Evolutionary conservation across 139 green algal species (phyloP).

Genomic region (Auxenochlorella protothecoides): DNA sequence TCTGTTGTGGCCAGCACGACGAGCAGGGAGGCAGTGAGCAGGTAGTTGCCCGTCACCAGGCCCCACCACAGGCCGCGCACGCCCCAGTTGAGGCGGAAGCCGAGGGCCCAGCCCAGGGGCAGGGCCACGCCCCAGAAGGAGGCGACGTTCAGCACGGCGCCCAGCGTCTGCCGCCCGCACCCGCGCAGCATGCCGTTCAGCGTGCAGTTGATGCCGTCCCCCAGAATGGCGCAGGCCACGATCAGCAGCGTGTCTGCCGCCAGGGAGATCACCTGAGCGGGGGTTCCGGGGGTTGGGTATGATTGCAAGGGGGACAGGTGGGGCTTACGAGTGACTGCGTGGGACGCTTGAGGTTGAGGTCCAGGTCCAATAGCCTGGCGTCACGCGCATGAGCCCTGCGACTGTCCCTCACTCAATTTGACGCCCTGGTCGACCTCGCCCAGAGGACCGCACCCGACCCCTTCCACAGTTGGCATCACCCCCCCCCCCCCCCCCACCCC

Average conservation of each 20-base stretch:
- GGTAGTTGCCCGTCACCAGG: slow-evolving; percentile 10
- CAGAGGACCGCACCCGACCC: background rate
- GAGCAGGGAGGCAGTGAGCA: background rate
- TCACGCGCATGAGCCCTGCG: background rate
- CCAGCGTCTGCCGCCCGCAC: slow-evolving; percentile 7
- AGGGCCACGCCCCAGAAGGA: slow-evolving; percentile 39
- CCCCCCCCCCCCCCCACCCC: too few relatives aligned
- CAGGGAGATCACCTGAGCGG: slow-evolving; percentile 1
- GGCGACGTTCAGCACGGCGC: slow-evolving; percentile 25
- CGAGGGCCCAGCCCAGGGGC: slow-evolving; percentile 34
- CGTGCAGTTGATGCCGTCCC: slow-evolving; percentile 40
- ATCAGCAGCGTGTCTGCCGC: slow-evolving; percentile 11
- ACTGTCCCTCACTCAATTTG: too few relatives aligned
- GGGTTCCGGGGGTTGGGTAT: too few relatives aligned
- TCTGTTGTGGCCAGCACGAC: background rate
- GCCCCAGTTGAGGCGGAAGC: slow-evolving; percentile 23
- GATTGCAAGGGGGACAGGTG: too few relatives aligned
- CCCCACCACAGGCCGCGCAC: slow-evolving; percentile 41
- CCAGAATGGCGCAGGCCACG: slow-evolving; percentile 14
- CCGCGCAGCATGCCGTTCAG: slow-evolving; percentile 19
- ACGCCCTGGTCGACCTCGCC: background rate
- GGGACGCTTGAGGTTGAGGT: background rate
- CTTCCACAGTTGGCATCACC: background rate
- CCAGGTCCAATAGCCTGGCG: background rate
- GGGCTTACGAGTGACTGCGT: background rate